Base-by-base conservation (phyloP, 1,284 basidiomycete species). In the Entoloma clypeatum region DNA sequence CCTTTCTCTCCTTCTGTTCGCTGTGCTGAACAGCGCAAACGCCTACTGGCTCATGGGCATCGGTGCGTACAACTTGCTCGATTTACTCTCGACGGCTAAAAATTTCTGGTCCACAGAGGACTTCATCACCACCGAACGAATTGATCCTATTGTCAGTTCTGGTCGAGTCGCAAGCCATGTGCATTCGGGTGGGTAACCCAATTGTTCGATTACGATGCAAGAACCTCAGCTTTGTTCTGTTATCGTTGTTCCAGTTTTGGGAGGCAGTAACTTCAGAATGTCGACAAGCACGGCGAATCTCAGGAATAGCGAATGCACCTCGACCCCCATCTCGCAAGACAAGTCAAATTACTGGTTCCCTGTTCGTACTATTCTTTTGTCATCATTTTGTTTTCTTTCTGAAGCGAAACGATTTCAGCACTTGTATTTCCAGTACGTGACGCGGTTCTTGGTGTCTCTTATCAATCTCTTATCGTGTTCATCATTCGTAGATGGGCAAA, bases 281-380 rank as follows among this genome's bases (percentile, higher is more conserved):
- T 44, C 46, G 10, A 61, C 61, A 19, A 61, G 56, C 42, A 69
- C 67, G 0, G 56, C 57, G 7, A 48, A 30, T 19, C 53, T 71
- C 14, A 56, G 63, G 14, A 41, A 64, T 40, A 70, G 68, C 44
- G 49, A 63, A 47, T 71, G 69, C 51, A 65, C 67, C 2, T 65
- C 68, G 8, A 62, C 65, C 39, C 67, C 67, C 11, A 68, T 71
- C 41, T 50, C 54, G 11, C 58, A 71, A 50, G 68, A 69, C 54
- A 66, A 68, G 48, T 67, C 62, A 23, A 60, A 59, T 31, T 71
- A 71, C 42, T 71, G 69, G 68, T 63, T 63, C 43, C 67, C 69
- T 28, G 66, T 65, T 52, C 30, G 60, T n/a, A n/a, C n/a, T n/a
- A n/a, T n/a, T n/a, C n/a, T n/a, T n/a, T n/a, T n/a, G n/a, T n/a